phyloP scores from a whole-genome alignment of 1,284 basidiomycete genomes.

The Acaromyces ingoldii region DNA sequence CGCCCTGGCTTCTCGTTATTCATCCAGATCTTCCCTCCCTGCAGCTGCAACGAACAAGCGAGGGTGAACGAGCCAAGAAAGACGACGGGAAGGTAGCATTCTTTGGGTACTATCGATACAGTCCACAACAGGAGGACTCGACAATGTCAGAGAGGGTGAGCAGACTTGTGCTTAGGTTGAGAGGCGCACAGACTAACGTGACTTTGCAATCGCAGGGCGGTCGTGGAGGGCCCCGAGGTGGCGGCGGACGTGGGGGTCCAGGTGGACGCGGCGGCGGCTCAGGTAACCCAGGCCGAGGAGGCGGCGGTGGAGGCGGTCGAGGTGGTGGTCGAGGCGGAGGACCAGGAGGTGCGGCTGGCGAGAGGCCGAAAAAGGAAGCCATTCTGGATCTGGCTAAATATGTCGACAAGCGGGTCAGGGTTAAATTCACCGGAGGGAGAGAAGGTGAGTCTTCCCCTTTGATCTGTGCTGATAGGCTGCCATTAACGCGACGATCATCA shows the following conservation, averaged over 20 bases:
- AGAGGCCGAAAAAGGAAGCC: constrained; percentile 87
- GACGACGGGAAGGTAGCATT: neutral
- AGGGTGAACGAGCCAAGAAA: too few species aligned
- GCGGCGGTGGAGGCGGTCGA: constrained; percentile 5
- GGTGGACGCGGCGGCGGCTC: constrained; percentile 1
- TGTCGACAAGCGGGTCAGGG: constrained; percentile 81
- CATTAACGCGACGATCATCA: neutral
- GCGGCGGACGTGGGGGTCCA: constrained; percentile 2
- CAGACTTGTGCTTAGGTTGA: neutral
- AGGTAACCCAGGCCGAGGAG: constrained; percentile 4
- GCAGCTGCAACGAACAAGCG: too few species aligned
- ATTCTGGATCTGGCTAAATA: constrained; percentile 95
- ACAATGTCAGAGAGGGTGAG: constrained; percentile 6
- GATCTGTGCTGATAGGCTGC: neutral
- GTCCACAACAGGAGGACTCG: neutral
- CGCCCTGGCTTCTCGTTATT: too few species aligned
- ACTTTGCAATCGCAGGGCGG: neutral
- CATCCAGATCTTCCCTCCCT: too few species aligned
- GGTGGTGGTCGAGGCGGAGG: constrained; percentile 5
- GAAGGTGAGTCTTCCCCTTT: constrained; percentile 63
- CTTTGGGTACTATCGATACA: neutral
- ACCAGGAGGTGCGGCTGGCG: constrained; percentile 41
- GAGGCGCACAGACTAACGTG: neutral
- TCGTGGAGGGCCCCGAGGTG: constrained; percentile 5
- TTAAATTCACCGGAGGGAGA: constrained; percentile 93